Evolutionary conservation across 495 filamentous ascomycete genomes (phyloP).

Genomic region (Mytilinidion resinicola): DNA sequence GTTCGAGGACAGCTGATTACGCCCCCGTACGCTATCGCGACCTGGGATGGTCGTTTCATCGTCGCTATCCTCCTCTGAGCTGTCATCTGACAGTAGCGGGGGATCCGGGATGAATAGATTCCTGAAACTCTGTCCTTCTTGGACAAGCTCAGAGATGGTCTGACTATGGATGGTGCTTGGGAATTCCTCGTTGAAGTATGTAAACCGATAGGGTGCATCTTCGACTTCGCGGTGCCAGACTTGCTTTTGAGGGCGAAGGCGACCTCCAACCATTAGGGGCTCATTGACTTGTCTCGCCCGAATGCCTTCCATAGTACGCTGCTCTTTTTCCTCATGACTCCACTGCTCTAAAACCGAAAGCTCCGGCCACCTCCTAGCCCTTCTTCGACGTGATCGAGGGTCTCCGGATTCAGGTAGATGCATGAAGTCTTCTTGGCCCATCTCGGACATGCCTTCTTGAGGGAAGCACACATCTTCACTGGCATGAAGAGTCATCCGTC

Average conservation of each 20-base stretch:
- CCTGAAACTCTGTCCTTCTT: slow-evolving; percentile 72
- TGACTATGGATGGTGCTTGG: slow-evolving; percentile 91
- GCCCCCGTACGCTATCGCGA: slow-evolving; percentile 1
- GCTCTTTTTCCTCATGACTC: slow-evolving; percentile 86
- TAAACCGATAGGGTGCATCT: slow-evolving; percentile 89
- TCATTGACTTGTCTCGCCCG: slow-evolving; percentile 89
- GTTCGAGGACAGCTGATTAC: slow-evolving; percentile 5
- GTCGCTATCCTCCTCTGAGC: slow-evolving; percentile 31
- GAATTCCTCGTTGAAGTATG: slow-evolving; percentile 97
- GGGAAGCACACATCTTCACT: slow-evolving; percentile 95
- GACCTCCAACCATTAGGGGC: slow-evolving; percentile 82
- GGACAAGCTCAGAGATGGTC: slow-evolving; percentile 84
- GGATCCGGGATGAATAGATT: slow-evolving; percentile 81
- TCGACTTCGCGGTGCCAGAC: slow-evolving; percentile 84
- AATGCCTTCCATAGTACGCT: slow-evolving; percentile 69
- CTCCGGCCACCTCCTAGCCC: slow-evolving; percentile 59
- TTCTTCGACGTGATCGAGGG: slow-evolving; percentile 30
- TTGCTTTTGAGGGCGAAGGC: slow-evolving; percentile 71
- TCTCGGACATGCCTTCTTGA: slow-evolving; percentile 65
- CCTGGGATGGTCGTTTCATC: neutral
- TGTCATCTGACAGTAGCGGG: slow-evolving; percentile 43
- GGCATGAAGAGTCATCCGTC: slow-evolving; percentile 52
- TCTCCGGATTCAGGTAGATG: slow-evolving; percentile 38
- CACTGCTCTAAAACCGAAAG: slow-evolving; percentile 79
- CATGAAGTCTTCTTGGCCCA: slow-evolving; percentile 67